Evolutionary conservation across 352 stramenopile species (phyloP).

Genomic region (Bremia lactucae): DNA sequence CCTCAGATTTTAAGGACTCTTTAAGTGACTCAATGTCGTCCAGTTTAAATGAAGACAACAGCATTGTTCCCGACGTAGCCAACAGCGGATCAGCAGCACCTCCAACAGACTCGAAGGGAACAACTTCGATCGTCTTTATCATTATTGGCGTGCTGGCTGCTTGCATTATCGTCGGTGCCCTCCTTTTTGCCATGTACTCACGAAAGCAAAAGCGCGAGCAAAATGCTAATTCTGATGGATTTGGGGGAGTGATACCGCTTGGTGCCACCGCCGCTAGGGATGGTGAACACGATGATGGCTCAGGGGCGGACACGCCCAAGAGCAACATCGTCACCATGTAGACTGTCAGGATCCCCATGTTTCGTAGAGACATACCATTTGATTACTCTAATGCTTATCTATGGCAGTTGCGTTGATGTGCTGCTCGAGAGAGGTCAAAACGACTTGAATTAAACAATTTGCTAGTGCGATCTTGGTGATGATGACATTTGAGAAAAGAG

Average conservation of each 20-base stretch:
- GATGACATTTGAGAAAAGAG: no score
- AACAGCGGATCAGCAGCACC: slow-evolving; percentile 17
- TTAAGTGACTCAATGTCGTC: slow-evolving; percentile 12
- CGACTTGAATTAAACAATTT: no score
- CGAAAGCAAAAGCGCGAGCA: slow-evolving; percentile 63
- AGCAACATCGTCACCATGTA: slow-evolving; percentile 76
- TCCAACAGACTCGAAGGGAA: slow-evolving; percentile 22
- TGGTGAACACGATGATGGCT: slow-evolving; percentile 9
- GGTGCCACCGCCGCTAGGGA: slow-evolving; percentile 17
- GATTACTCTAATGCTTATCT: no score
- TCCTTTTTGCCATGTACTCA: slow-evolving; percentile 67
- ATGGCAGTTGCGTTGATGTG: no score
- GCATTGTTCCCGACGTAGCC: slow-evolving; percentile 6
- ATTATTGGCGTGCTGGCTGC: slow-evolving; percentile 52
- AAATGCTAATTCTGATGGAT: slow-evolving; percentile 30
- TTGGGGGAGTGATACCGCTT: slow-evolving; percentile 31
- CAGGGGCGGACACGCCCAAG: slow-evolving; percentile 53
- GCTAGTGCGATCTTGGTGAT: no score
- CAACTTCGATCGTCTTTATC: slow-evolving; percentile 50
- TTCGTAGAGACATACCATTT: slow-evolving; percentile 12
- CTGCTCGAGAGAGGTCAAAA: no score
- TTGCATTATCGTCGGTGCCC: slow-evolving; percentile 47
- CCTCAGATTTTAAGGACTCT: slow-evolving; percentile 12
- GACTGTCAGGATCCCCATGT: slow-evolving; percentile 7
- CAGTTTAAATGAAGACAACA: slow-evolving; percentile 5